Conservation (phyloP, 768 basidiomycete genomes). For the Rhizopogon vulgaris region DNA sequence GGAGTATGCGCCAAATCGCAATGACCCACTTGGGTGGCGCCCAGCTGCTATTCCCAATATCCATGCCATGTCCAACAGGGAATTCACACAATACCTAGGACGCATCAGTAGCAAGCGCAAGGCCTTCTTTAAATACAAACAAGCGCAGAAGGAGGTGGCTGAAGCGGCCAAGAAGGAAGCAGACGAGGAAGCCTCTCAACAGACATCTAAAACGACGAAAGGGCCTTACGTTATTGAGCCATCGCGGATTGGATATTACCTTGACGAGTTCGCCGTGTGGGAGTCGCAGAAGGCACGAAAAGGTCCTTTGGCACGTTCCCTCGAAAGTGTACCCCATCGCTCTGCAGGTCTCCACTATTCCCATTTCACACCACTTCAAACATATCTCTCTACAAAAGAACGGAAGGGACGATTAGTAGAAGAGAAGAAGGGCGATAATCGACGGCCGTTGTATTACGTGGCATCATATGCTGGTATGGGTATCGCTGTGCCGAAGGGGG, state of each 20-base stretch:
- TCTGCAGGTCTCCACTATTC: slow-evolving; percentile 60
- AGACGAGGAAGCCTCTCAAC: slow-evolving; percentile 12
- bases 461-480: slow-evolving; percentile 28
- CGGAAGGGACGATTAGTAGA: slow-evolving; percentile 57
- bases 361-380: slow-evolving; percentile 47
- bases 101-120: slow-evolving; percentile 52
- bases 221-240: slow-evolving; percentile 14
- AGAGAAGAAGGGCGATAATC: slow-evolving; percentile 11
- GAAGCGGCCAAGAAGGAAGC: slow-evolving; percentile 8
- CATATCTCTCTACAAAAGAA: slow-evolving; percentile 41
- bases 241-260: slow-evolving; percentile 20
- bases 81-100: slow-evolving; percentile 57
- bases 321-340: slow-evolving; percentile 63
- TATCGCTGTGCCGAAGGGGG: slow-evolving; percentile 13
- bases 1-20: slow-evolving; percentile 16
- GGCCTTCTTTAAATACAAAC: slow-evolving; percentile 45
- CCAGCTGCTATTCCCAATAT: slow-evolving; percentile 42
- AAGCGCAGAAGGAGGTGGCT: slow-evolving; percentile 12
- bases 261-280: slow-evolving; percentile 34
- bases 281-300: slow-evolving; percentile 10
- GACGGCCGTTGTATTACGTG: slow-evolving; percentile 9
- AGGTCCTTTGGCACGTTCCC: slow-evolving; percentile 24
- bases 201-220: neutral
- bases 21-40: slow-evolving; percentile 15
- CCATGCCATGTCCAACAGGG: slow-evolving; percentile 48